These are phyloP conservation scores for Euptelea pleiosperma DNA, from an alignment of 164 flowering plant genomes.

Conservation along the genomic window DNA sequence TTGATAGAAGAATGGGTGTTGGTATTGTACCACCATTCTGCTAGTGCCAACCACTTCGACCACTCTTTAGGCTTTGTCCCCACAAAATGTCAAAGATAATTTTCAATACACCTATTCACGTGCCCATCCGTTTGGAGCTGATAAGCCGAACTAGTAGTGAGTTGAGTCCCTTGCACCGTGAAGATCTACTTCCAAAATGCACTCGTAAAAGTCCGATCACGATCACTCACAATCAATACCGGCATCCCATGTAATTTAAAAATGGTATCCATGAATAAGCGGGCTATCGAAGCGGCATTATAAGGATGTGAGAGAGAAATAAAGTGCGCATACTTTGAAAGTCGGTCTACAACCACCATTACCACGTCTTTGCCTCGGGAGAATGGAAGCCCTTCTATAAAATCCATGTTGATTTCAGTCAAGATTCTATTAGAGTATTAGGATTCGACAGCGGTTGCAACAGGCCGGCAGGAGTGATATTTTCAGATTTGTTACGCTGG, in stretches of 20 bases:
- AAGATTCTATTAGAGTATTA: too few species aligned
- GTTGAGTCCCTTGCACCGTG: neutral
- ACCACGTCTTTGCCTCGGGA: neutral
- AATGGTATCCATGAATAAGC: too few species aligned
- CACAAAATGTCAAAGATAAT: neutral
- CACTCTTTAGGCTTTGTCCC: constrained; percentile 1
- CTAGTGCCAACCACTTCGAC: neutral
- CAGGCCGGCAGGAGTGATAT: too few species aligned
- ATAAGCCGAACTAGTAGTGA: neutral
- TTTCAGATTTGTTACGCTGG: neutral
- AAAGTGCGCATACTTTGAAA: too few species aligned
- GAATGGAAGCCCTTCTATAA: neutral
- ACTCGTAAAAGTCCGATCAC: neutral
- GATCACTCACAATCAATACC: neutral
- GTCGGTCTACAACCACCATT: too few species aligned
- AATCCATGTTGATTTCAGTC: neutral
- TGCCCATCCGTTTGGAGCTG: constrained; percentile 1
- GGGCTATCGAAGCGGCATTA: too few species aligned
- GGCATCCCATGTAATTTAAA: neutral
- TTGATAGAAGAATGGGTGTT: constrained; percentile 1
- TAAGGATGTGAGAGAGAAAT: too few species aligned
- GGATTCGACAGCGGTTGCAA: too few species aligned
- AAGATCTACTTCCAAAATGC: neutral
- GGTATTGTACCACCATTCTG: constrained; percentile 6
- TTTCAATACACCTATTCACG: neutral